Percentiles rank a stretch among this genome's conserved stretches.
phyloP scores from a whole-genome alignment of 495 filamentous ascomycete species.

The Lineolata rhizophorae region DNA sequence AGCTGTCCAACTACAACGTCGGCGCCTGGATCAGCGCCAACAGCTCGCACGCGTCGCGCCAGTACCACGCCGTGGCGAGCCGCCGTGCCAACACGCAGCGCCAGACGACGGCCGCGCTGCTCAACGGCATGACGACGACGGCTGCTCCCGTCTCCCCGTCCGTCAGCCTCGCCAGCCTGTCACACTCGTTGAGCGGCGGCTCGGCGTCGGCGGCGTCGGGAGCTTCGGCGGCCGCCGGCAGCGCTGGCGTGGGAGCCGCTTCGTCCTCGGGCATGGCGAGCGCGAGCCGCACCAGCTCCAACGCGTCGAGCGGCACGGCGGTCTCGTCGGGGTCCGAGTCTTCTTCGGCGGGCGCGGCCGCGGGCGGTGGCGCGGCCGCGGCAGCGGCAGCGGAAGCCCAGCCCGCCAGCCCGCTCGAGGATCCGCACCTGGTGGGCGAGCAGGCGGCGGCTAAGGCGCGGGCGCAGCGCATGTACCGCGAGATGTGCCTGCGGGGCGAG shows the following conservation, averaged over 20 bases:
- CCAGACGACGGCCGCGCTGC: constrained; percentile 7
- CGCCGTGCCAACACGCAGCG: constrained; percentile 7
- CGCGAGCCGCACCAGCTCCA: no score
- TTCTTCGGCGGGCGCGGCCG: neutral
- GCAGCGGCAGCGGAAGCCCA: constrained; percentile 1
- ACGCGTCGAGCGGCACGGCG: no score
- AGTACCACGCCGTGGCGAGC: constrained; percentile 12
- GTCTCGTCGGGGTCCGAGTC: no score
- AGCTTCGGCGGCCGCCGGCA: no score
- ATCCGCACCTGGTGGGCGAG: constrained; percentile 14
- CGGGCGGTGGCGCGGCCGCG: constrained; percentile 1
- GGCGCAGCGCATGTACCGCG: constrained; percentile 9
- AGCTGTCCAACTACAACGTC: constrained; percentile 7
- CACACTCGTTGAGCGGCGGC: no score
- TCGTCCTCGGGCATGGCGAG: no score
- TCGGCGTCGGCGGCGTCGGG: no score
- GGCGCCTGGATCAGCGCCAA: constrained; percentile 11
- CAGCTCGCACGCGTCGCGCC: constrained; percentile 6
- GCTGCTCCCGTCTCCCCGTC: constrained; percentile 1
- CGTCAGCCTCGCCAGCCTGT: neutral
- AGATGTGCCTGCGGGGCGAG: constrained; percentile 10
- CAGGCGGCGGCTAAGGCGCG: constrained; percentile 9
- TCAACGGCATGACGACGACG: no score
- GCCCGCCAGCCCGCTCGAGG: constrained; percentile 10
- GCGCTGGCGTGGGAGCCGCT: no score